A percentile compares a stretch with the other conserved stretches of the same genome.
Conservation (phyloP, 2,329 filamentous ascomycete species). For the Diaporthe ampelina region DNA sequence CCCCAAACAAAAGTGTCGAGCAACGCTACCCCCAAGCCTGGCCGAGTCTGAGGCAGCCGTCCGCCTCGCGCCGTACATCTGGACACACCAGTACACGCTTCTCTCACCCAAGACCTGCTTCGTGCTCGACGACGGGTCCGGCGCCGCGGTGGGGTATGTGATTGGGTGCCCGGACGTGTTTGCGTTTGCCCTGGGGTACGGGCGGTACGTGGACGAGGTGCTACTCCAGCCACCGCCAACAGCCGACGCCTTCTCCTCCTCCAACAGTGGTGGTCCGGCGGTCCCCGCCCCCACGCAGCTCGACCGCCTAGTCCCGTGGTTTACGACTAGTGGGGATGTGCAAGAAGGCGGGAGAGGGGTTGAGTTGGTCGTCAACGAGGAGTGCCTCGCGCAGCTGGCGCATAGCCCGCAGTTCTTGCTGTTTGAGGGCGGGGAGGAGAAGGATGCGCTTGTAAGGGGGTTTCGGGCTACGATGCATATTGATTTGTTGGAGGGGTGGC, state of each 20-base stretch:
- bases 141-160: conserved; percentile 63
- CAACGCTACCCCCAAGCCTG: conserved; percentile 61
- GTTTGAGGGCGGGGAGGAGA: conserved; percentile 51
- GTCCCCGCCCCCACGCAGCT: conserved; percentile 49
- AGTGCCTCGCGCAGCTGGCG: conserved; percentile 57
- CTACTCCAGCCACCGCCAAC: conserved; percentile 4
- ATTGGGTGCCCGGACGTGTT: conserved; percentile 60
- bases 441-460: conserved; percentile 50
- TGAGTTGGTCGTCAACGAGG: conserved; percentile 47
- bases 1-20: conserved; percentile 57
- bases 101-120: conserved; percentile 61
- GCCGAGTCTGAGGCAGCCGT: conserved; percentile 50
- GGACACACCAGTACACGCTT: conserved; percentile 65
- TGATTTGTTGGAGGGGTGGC: conserved; percentile 58
- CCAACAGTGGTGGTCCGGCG: conserved; percentile 32
- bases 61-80: conserved; percentile 62
- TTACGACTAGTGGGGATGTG: conserved; percentile 17
- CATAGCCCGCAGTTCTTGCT: conserved; percentile 58
- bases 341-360: conserved; percentile 38
- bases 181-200: conserved; percentile 55
- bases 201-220: conserved; percentile 54
- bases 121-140: conserved; percentile 63
- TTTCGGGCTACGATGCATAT: conserved; percentile 65
- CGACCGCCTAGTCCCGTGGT: conserved; percentile 51
- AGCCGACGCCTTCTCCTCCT: conserved; percentile 29